Percentiles rank a stretch among this genome's conserved stretches.
Conservation (phyloP, 352 stramenopile species). For the Thraustotheca clavata region DNA sequence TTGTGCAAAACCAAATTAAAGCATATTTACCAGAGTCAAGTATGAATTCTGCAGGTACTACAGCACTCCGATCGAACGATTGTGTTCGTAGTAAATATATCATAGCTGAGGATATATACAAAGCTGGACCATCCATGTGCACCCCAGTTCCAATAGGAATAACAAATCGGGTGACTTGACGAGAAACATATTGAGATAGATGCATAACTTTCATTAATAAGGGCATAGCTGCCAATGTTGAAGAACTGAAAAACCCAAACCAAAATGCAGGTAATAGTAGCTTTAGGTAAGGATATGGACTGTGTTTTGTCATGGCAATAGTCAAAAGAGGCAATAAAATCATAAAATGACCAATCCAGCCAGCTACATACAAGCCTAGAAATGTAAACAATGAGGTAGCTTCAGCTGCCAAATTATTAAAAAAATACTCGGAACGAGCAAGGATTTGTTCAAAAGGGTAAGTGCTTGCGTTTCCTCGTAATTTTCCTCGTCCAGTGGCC, state of each 20-base stretch:
- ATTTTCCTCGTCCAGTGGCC: neutral
- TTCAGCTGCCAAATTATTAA: slow-evolving; percentile 38
- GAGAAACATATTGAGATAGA: slow-evolving; percentile 2
- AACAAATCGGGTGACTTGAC: neutral
- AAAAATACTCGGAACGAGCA: slow-evolving; percentile 21
- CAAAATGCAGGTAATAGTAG: slow-evolving; percentile 24
- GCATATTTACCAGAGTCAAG: neutral
- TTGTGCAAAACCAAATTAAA: neutral
- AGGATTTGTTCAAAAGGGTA: slow-evolving; percentile 1
- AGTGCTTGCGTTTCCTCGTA: neutral
- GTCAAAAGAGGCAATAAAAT: slow-evolving; percentile 51
- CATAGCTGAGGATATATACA: slow-evolving; percentile 29
- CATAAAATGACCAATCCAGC: slow-evolving; percentile 53
- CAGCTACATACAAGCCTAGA: slow-evolving; percentile 32
- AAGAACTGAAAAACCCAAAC: slow-evolving; percentile 28
- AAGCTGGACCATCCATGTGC: slow-evolving; percentile 29
- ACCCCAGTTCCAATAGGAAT: slow-evolving; percentile 23
- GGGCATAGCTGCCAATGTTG: neutral
- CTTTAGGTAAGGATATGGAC: slow-evolving; percentile 40
- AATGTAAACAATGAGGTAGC: slow-evolving; percentile 24
- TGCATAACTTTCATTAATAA: neutral
- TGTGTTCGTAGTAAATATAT: slow-evolving; percentile 28
- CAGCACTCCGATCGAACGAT: neutral
- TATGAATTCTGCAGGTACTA: neutral
- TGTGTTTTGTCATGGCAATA: neutral